Base-by-base conservation (phyloP, 1,284 basidiomycete species). In the Trichosporon sp. region DNA sequence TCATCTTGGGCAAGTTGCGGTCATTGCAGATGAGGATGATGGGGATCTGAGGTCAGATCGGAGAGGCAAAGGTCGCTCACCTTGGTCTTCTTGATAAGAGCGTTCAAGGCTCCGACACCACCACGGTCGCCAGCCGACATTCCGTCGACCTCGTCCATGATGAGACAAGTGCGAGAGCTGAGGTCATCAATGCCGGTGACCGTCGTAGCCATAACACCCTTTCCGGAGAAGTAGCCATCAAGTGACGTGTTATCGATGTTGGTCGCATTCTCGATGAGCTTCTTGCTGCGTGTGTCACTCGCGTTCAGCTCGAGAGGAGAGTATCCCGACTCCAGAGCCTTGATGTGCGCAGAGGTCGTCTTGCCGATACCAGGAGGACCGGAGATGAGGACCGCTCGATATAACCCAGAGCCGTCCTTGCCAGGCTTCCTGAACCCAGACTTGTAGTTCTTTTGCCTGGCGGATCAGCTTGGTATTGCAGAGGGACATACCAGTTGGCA, bases 101-200 rank as follows among this genome's bases (percentile, higher is more conserved):
- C 88, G 71, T 95, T 95, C 76, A 99, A 84, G 8, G 96, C 96
- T 32, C 93, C 95, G 1, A 98, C 91, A 72, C 96, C 96, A 23
- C 97, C 96, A 65, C 96, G 87, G 82, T 99, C 97, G 29, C 96
- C 96, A 2, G 93, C 92, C 6, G 94, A 97, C 95, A 99, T 99
- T 8, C 97, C 96, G 76, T 99, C 96, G 0, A 99, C 96, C 81
- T 99, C 97, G 79, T 99, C 97, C 94, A 99, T 98, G 80, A 99
- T 98, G 58, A 99, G 84, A 73, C 94, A 93, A 0, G 92, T 89
- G 76, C 87, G 89, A 74, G 92, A 88, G 0, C 91, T 92, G 71
- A 98, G 88, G 12, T 85, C 78, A 31, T 60, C 56, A 2, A 95
- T 83, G 1, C 90, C 92, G 2, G 88, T 85, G 0, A 88, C 88